Evolutionary conservation across 1,284 basidiomycete genomes (phyloP).

Genomic region (Bjerkandera adusta): DNA sequence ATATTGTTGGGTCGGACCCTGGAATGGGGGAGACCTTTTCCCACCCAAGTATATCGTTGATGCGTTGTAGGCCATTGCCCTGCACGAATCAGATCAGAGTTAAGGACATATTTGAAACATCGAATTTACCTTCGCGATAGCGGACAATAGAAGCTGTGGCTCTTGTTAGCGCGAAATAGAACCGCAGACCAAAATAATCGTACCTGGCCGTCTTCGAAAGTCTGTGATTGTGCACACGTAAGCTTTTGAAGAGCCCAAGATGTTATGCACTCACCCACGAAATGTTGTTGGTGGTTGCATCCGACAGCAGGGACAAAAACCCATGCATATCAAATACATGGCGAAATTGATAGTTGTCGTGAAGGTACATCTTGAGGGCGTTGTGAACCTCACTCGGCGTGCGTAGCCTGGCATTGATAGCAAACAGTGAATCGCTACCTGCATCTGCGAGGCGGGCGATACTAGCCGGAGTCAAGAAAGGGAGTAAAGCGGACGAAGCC

Average conservation of each 20-base stretch:
- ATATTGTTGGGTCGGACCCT: conserved; percentile 30
- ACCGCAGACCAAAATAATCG: conserved; percentile 13
- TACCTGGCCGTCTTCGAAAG: conserved; percentile 54
- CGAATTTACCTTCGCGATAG: conserved; percentile 37
- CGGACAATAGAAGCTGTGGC: conserved; percentile 40
- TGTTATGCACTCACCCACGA: conserved; percentile 44
- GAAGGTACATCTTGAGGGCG: conserved; percentile 42
- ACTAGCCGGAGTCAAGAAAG: conserved; percentile 47
- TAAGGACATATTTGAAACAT: background rate
- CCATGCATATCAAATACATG: conserved; percentile 40
- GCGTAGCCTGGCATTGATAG: conserved; percentile 29
- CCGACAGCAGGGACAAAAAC: conserved; percentile 47
- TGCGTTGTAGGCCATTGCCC: conserved; percentile 50
- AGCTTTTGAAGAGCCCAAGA: background rate
- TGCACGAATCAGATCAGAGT: conserved; percentile 23
- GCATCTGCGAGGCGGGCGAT: conserved; percentile 38
- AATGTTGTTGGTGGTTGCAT: conserved; percentile 44
- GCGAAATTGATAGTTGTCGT: conserved; percentile 44
- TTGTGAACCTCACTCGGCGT: conserved; percentile 53
- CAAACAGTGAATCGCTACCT: conserved; percentile 19
- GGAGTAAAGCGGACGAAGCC: conserved; percentile 21
- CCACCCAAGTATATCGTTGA: conserved; percentile 52
- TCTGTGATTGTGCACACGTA: conserved; percentile 29
- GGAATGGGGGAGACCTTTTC: conserved; percentile 43
- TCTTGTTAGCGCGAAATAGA: background rate